These are phyloP conservation scores for Kazachstania psychrophila DNA, from an alignment of 805 yeast species.

Conservation along the genomic window DNA sequence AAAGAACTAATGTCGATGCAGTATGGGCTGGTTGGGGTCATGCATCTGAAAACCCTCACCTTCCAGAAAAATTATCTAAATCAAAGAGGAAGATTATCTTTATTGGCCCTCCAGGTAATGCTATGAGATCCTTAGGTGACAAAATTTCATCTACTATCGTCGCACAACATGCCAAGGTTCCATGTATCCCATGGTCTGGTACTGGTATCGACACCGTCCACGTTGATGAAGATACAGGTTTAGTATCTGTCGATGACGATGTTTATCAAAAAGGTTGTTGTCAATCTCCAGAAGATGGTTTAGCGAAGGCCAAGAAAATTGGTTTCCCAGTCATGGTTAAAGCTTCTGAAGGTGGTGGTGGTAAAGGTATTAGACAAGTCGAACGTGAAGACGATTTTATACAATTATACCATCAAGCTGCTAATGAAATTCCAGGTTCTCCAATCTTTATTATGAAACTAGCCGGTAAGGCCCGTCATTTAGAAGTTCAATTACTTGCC, in stretches of 20 bases:
- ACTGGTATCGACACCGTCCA: constrained; percentile 84
- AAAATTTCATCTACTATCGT: constrained; percentile 96
- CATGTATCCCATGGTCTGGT: constrained; percentile 99
- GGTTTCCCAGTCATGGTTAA: constrained; percentile 99
- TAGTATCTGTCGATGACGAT: constrained; percentile 83
- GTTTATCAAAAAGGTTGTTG: constrained; percentile 87
- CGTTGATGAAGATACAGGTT: constrained; percentile 55
- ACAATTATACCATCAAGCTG: constrained; percentile 80
- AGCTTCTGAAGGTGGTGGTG: constrained; percentile 99
- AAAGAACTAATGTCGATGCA: constrained; percentile 92
- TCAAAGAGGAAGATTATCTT: constrained; percentile 84
- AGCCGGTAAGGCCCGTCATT: constrained; percentile 95
- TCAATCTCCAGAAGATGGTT: constrained; percentile 77
- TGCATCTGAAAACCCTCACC: constrained; percentile 94
- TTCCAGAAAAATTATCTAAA: constrained; percentile 91
- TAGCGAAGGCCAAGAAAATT: constrained; percentile 70
- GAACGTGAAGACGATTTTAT: constrained; percentile 72
- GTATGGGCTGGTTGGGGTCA: constrained; percentile 99
- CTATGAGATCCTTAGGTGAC: constrained; percentile 99
- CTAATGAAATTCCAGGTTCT: constrained; percentile 96
- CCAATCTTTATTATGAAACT: constrained; percentile 96
- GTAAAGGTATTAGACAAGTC: constrained; percentile 98
- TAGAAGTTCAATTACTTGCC: constrained; percentile 95
- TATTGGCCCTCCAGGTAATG: constrained; percentile 98
- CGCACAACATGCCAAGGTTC: constrained; percentile 97